phyloP scores from a whole-genome alignment of 257 asterid genomes.

The Solanum pimpinellifolium region DNA sequence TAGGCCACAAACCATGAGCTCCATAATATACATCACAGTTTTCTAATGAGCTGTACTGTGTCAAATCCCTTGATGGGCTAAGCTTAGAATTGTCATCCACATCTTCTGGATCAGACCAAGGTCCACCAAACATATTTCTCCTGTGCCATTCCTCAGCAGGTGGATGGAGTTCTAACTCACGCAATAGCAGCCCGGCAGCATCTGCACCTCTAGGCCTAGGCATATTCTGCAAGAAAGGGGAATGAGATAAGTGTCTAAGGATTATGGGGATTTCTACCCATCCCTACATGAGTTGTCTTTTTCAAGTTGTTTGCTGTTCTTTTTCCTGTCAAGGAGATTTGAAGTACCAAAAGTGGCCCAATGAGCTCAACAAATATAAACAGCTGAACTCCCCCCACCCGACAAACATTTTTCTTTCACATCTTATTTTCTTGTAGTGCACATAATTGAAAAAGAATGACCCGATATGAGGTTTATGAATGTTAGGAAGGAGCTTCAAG shows the following conservation, averaged over 20 bases:
- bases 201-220: conserved; percentile 99
- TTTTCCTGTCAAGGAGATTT: background rate
- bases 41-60: conserved; percentile 41
- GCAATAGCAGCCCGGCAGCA: conserved; percentile 97
- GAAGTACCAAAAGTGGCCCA: background rate
- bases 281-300: background rate
- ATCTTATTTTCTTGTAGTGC: background rate
- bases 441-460: background rate
- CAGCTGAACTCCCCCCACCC: background rate
- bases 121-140: conserved; percentile 95
- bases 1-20: conserved; percentile 89
- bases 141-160: conserved; percentile 99
- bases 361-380: background rate
- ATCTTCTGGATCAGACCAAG: conserved; percentile 83
- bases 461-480: background rate
- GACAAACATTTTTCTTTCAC: background rate
- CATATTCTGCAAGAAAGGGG: conserved; percentile 56
- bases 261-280: background rate
- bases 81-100: conserved; percentile 29
- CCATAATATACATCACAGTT: conserved; percentile 42
- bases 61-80: conserved; percentile 41
- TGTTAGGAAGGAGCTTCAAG: background rate
- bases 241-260: background rate
- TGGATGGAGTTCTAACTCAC: conserved; percentile 98
- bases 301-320: background rate